Base-by-base conservation (phyloP, 2,329 filamentous ascomycete species). In the Balansia obtecta region DNA sequence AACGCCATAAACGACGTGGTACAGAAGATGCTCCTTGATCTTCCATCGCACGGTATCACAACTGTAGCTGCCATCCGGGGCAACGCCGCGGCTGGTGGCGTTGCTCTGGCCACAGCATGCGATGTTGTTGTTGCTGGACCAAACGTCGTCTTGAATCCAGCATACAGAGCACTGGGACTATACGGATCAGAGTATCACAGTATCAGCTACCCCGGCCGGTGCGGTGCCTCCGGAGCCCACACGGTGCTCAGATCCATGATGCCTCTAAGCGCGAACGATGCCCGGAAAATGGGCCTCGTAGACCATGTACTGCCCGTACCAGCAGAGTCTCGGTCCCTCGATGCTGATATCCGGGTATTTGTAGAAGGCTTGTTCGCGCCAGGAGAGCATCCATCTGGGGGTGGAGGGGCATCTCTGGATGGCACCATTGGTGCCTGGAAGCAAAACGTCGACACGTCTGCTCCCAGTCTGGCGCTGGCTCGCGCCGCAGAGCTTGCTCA, bases 1-100 rank as follows among this genome's bases (percentile, higher is more conserved):
- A 71, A 70, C 52, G 64, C 66, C 48, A 71, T 71, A 55, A 61
- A 71, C 51, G 68, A 70, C 53, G 63, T 70, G 13, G 63, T 69
- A 1, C 58, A 68, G 45, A 61, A 64, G 44, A 54, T 71, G 1
- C 56, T 71, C 4, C 60, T 66, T 30, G 64, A 68, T 13, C 65
- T 71, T 33, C 65, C 68, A 1, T 48, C 54, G 15, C 58, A 60
- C 5, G 58, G 58, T 45, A 66, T 71, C 49, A 55, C 63, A 32
- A 70, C 68, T 4, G 55, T 70, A 5, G 65, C 68, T 20, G 67
- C 65, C 6, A 52, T 70, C 10, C 58, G 68, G 18, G 68, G 68
- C 16, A 71, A 71, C 46, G 68, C 66, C 30, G 68, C 68, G 2
- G 68, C 68, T 13, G 68, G 68, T 9, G 68, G 68, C n/a, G 67